These are phyloP conservation scores for Candida pini DNA, from an alignment of 805 yeast species.

Conservation along the genomic window DNA sequence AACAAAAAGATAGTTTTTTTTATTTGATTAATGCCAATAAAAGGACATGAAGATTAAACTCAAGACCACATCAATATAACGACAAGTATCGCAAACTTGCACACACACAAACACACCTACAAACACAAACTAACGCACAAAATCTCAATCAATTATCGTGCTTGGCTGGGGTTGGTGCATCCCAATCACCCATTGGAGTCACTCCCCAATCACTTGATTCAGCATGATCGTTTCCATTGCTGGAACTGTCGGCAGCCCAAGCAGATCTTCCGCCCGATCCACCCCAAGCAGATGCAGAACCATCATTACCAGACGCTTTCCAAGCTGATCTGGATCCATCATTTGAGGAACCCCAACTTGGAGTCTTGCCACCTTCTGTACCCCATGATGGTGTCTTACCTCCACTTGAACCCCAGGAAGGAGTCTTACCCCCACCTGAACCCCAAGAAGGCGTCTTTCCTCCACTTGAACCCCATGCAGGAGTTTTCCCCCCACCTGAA, in stretches of 20 bases:
- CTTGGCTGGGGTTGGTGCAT: constrained; percentile 40
- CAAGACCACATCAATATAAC: too few relatives aligned
- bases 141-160: too few relatives aligned
- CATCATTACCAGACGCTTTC: constrained; percentile 31
- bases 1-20: too few relatives aligned
- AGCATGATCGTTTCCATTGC: constrained; percentile 1
- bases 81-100: too few relatives aligned
- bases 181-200: constrained; percentile 42
- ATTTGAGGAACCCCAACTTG: constrained; percentile 43
- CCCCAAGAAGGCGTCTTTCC: constrained; percentile 33
- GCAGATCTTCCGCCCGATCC: constrained; percentile 33
- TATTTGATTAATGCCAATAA: too few relatives aligned
- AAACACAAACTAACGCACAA: too few relatives aligned
- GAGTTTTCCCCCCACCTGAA: constrained; percentile 33
- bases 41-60: too few relatives aligned
- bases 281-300: constrained; percentile 45
- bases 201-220: constrained; percentile 32
- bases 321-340: constrained; percentile 22
- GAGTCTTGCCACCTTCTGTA: constrained; percentile 41
- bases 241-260: constrained; percentile 31
- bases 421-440: constrained; percentile 39
- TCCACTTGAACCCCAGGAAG: constrained; percentile 45
- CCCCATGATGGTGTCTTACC: constrained; percentile 31
- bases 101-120: too few relatives aligned
- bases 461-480: constrained; percentile 35